Base-by-base conservation (phyloP, 495 filamentous ascomycete species). In the Astrocystis sublimbata region DNA sequence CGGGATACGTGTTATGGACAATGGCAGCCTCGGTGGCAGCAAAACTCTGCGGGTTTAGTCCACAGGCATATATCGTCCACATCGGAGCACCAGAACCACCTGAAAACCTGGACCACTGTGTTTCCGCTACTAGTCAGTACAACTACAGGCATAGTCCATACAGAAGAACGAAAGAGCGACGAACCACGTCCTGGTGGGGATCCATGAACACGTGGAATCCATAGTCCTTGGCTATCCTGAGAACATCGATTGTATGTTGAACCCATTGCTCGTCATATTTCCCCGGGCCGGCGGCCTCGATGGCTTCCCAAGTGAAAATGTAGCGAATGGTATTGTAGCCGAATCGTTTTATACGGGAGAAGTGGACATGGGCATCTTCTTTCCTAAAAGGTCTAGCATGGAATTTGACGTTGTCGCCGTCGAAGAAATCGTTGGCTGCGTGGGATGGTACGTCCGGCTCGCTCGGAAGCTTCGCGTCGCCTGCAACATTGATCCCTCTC, bases 231-330 rank as follows among this genome's bases (percentile, higher is more conserved):
- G 93, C 93, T 36, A 90, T 76, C 46, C 92, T 83, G 55, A 98
- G 79, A 15, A 98, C 77, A 30, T 88, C 83, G 61, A 98, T 92
- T 1, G 96, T 98, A 70, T 93, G 90, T 53, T 89, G 76, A 62
- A 97, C 90, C 89, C 91, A 98, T 62, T 92, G 89, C 68, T 98
- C 89, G 64, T 98, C 94, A 74, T 98, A 98, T 64, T 81, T 89
- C 1, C 92, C 92, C n/a, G 94, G 94, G 0, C 93, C 94, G 12
- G 87, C 88, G 61, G 92, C 87, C 77, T 98, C 94, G 68, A 98
- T 93, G n/a, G 94, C 93, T 73, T 98, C 94, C 94, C 94, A 98
- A 0, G 93, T 98, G 72, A 96, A 98, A 62, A 98, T 82, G 71
- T 98, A 98, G 68, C 94, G 83, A 53, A 98, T 93, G 1, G 90